phyloP scores from a whole-genome alignment of 2,329 filamentous ascomycete species.

The Cercospora sojina region DNA sequence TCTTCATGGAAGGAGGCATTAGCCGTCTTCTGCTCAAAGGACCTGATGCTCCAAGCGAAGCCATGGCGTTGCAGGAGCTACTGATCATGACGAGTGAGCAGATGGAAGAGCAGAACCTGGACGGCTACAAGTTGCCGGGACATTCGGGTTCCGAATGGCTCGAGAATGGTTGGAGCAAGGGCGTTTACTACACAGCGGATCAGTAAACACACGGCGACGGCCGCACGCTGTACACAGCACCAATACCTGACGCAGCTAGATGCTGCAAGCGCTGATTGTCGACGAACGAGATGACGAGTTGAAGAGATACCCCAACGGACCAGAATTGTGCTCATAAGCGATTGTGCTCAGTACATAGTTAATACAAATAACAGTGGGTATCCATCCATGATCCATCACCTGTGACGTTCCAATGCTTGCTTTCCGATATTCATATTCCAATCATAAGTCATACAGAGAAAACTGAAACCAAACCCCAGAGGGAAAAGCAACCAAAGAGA shows the following conservation, averaged over 20 bases:
- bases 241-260: too few species aligned
- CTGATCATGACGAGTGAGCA: background rate
- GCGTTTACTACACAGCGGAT: too few species aligned
- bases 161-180: too few species aligned
- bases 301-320: background rate
- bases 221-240: too few species aligned
- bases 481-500: background rate
- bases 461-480: background rate
- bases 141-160: too few species aligned
- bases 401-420: background rate
- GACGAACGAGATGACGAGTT: too few species aligned
- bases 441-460: slow-evolving; percentile 15
- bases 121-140: too few species aligned
- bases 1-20: background rate
- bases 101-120: too few species aligned
- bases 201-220: too few species aligned
- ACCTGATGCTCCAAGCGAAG: background rate
- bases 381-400: slow-evolving; percentile 1
- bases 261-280: too few species aligned
- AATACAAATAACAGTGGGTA: slow-evolving; percentile 12
- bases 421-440: slow-evolving; percentile 14
- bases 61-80: background rate
- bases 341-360: slow-evolving; percentile 10
- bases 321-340: background rate
- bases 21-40: background rate